Evolutionary conservation across 2,329 filamentous ascomycete genomes (phyloP).

Genomic region (Colletotrichum tropicale): DNA sequence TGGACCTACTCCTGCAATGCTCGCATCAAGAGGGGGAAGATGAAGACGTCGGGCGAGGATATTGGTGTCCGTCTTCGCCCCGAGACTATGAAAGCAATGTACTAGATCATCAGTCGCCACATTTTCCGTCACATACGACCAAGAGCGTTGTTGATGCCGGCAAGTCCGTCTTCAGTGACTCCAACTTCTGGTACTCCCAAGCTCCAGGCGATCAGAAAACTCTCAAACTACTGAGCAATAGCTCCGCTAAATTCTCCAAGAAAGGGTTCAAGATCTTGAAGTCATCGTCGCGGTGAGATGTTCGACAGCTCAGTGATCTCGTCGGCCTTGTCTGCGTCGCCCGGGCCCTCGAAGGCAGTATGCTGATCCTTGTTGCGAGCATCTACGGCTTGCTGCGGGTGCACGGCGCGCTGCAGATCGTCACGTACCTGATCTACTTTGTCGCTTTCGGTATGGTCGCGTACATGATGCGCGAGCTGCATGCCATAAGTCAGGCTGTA

Average conservation of each 20-base stretch:
- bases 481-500: no score
- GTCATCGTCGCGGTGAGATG: no score
- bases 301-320: no score
- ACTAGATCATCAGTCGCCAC: not conserved
- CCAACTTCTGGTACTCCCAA: not conserved
- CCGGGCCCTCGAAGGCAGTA: no score
- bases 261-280: no score
- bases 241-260: not conserved
- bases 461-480: no score
- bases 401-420: no score
- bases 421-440: no score
- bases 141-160: not conserved
- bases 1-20: not conserved
- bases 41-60: not conserved
- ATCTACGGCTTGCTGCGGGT: no score
- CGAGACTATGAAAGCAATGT: not conserved
- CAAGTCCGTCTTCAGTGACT: not conserved
- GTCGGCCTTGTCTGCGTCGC: no score
- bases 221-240: not conserved
- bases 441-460: no score
- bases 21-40: not conserved
- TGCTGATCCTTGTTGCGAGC: no score
- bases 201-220: not conserved
- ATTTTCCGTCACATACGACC: not conserved
- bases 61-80: not conserved